phyloP scores from a whole-genome alignment of 2,329 filamentous ascomycete species.

The Zasmidium cellare region DNA sequence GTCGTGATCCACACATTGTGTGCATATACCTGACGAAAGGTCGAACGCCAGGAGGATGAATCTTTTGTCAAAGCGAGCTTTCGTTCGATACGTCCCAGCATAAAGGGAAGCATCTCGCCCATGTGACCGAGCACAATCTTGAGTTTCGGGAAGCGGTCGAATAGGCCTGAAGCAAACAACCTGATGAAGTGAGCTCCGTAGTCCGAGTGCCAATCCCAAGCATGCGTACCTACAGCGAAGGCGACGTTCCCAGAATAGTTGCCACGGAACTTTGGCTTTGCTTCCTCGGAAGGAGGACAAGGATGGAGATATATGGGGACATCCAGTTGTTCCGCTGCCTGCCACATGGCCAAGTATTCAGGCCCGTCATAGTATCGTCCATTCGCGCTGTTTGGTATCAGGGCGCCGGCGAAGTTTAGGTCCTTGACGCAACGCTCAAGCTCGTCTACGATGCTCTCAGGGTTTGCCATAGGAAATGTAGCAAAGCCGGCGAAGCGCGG shows the following conservation, averaged over 20 bases:
- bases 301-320: constrained; percentile 54
- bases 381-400: too few species aligned
- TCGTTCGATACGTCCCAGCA: constrained; percentile 49
- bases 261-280: constrained; percentile 39
- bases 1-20: too few species aligned
- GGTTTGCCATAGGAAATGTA: too few species aligned
- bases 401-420: too few species aligned
- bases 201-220: constrained; percentile 50
- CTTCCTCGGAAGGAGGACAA: constrained; percentile 33
- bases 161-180: constrained; percentile 53
- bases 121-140: constrained; percentile 57
- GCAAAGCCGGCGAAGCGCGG: too few species aligned
- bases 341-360: constrained; percentile 26
- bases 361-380: too few species aligned
- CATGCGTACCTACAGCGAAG: constrained; percentile 37
- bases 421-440: too few species aligned
- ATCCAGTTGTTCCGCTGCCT: constrained; percentile 39
- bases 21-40: too few species aligned
- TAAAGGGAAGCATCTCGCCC: constrained; percentile 57
- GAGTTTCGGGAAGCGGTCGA: constrained; percentile 52
- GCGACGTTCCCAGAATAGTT: constrained; percentile 30
- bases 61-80: too few species aligned
- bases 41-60: too few species aligned
- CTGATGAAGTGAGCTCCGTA: constrained; percentile 48
- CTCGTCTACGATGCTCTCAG: too few species aligned